These are phyloP conservation scores for Neonectria punicea DNA, from an alignment of 2,329 filamentous ascomycete species.

Conservation along the genomic window DNA sequence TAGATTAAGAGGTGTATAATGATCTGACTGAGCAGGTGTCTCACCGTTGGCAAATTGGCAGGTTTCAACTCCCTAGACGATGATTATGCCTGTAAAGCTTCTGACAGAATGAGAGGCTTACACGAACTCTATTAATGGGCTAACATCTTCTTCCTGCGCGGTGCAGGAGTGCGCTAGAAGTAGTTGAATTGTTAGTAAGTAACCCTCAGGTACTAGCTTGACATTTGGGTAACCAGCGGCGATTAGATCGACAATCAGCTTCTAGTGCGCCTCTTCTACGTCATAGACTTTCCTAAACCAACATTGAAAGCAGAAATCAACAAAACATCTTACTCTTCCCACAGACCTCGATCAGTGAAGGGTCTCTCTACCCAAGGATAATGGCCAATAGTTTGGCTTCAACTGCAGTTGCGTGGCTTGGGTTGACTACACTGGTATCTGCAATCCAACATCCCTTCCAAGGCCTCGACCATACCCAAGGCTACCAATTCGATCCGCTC, in stretches of 20 bases:
- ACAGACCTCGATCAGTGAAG: not conserved
- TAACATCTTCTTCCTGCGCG: no score
- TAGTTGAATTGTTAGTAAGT: not conserved
- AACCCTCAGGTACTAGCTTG: not conserved
- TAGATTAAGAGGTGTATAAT: no score
- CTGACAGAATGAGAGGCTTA: not conserved
- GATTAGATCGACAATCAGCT: not conserved
- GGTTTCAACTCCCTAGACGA: not conserved
- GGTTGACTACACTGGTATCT: conserved; percentile 9
- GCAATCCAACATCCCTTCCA: conserved; percentile 32
- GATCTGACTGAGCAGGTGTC: not conserved
- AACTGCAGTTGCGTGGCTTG: conserved; percentile 14
- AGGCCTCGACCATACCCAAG: conserved; percentile 33
- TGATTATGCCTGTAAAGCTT: not conserved
- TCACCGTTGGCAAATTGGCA: not conserved
- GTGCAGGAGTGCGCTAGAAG: no score
- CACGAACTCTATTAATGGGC: not conserved
- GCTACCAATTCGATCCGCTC: conserved; percentile 39
- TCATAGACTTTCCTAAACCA: conserved; percentile 1
- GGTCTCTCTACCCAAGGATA: not conserved
- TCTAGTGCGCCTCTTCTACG: not conserved
- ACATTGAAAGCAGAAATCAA: not conserved
- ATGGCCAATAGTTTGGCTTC: conserved; percentile 23
- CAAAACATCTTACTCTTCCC: not conserved
- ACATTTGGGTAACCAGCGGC: not conserved